Conservation (phyloP, 108 stramenopile species). For the Poteriospumella lacustris region DNA sequence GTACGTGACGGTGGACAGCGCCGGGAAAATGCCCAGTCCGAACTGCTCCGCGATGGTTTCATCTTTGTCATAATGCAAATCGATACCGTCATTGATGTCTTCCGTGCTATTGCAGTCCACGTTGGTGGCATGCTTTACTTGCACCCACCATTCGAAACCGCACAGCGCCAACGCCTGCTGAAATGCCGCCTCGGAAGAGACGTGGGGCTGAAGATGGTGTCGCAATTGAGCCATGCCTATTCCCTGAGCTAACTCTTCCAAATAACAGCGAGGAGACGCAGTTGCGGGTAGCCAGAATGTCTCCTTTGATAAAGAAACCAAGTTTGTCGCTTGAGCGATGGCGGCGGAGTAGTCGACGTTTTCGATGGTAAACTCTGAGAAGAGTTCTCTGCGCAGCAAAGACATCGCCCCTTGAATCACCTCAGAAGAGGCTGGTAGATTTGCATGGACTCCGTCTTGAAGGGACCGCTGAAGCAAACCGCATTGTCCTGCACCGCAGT, state of each 20-base stretch:
- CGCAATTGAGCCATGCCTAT: too few species aligned
- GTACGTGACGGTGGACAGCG: conserved; percentile 75
- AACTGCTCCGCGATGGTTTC: conserved; percentile 72
- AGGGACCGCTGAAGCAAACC: neutral
- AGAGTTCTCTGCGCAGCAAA: neutral
- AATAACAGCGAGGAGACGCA: neutral
- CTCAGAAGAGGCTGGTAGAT: neutral
- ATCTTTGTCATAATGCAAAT: conserved; percentile 74
- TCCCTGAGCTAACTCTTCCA: neutral
- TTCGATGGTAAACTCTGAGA: neutral
- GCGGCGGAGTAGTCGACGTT: neutral
- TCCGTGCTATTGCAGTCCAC: neutral
- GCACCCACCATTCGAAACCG: conserved; percentile 20
- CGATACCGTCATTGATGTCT: neutral
- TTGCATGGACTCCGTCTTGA: neutral
- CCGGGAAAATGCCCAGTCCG: conserved; percentile 71
- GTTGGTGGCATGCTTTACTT: neutral
- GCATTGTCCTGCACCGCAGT: neutral
- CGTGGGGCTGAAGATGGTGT: neutral
- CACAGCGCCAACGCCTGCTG: neutral
- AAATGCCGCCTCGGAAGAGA: neutral
- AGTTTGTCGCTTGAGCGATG: neutral
- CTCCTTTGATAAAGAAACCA: neutral
- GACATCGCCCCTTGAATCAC: neutral
- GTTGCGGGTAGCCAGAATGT: neutral